Conservation (phyloP, 257 asterid species). For the Lavandula angustifolia region DNA sequence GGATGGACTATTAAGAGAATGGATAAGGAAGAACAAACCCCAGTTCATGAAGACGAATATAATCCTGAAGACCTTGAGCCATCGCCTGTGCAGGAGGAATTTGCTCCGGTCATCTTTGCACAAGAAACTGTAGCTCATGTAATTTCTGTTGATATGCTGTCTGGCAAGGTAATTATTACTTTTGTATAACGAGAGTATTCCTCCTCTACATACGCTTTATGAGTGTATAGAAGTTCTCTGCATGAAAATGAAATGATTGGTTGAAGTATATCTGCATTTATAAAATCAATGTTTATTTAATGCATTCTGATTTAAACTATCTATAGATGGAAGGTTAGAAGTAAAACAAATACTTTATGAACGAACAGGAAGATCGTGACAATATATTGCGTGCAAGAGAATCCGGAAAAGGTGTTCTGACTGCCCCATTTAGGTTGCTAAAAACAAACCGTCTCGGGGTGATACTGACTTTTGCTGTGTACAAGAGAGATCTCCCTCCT, state of each 20-base stretch:
- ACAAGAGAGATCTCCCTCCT: constrained; percentile 67
- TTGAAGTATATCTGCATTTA: neutral
- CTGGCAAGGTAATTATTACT: constrained; percentile 73
- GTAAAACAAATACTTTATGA: constrained; percentile 11
- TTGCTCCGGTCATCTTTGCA: constrained; percentile 96
- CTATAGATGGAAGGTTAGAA: neutral
- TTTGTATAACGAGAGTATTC: neutral
- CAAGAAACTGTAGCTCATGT: constrained; percentile 97
- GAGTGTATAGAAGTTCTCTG: no score
- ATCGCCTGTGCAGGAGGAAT: constrained; percentile 88
- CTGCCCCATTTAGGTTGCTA: constrained; percentile 92
- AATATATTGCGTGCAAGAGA: constrained; percentile 93
- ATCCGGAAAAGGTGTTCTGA: constrained; percentile 95
- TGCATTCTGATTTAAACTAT: constrained; percentile 6
- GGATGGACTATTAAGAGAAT: constrained; percentile 93
- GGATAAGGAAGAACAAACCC: constrained; percentile 75
- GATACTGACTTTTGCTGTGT: constrained; percentile 92
- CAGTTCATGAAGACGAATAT: constrained; percentile 90
- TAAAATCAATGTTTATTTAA: neutral
- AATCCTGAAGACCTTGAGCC: constrained; percentile 66
- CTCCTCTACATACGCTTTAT: neutral
- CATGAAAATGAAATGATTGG: neutral
- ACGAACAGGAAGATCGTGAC: constrained; percentile 91
- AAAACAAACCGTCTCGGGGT: constrained; percentile 95
- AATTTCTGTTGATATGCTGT: constrained; percentile 89